Percentiles rank a stretch among this genome's conserved stretches.
Evolutionary conservation across 2,329 filamentous ascomycete genomes (phyloP).

Genomic region (Alternaria viburni): DNA sequence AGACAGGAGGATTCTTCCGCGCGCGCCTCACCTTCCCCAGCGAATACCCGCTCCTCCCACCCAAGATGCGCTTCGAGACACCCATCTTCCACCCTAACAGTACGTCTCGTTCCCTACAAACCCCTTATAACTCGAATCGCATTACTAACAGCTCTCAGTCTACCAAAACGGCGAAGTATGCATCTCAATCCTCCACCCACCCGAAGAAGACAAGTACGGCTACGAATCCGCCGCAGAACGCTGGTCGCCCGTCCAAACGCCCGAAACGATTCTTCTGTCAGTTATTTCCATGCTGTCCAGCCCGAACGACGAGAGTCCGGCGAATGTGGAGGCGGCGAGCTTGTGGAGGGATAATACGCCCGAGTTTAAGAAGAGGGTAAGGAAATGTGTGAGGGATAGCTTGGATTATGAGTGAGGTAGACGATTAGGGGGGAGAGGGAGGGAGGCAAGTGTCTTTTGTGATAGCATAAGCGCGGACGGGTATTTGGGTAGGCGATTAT

Average conservation of each 20-base stretch:
- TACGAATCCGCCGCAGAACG: conserved; percentile 96
- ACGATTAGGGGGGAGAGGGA: not conserved
- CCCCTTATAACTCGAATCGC: not conserved
- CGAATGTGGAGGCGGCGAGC: conserved; percentile 94
- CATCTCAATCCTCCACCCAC: conserved; percentile 97
- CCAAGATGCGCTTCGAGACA: conserved; percentile 92
- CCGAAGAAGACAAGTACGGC: conserved; percentile 96
- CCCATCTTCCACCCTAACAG: conserved; percentile 98
- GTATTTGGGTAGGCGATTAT: not conserved
- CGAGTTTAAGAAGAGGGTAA: conserved; percentile 87
- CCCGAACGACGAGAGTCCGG: conserved; percentile 95
- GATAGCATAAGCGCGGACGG: conserved; percentile 11
- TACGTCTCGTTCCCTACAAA: conserved; percentile 49
- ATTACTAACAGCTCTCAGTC: conserved; percentile 60
- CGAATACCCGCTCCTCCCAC: conserved; percentile 95
- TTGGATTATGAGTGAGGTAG: conserved; percentile 40
- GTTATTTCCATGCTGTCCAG: conserved; percentile 99
- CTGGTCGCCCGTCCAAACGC: conserved; percentile 95
- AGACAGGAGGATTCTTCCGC: conserved; percentile 82
- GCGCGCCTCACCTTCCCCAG: conserved; percentile 94
- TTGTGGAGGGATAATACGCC: conserved; percentile 87
- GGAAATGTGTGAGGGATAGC: conserved; percentile 73
- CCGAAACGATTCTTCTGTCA: conserved; percentile 95
- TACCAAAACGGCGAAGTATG: conserved; percentile 92
- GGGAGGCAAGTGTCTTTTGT: not conserved